Base-by-base conservation (phyloP, 345 rosid species). In the Salix koriyanagi region DNA sequence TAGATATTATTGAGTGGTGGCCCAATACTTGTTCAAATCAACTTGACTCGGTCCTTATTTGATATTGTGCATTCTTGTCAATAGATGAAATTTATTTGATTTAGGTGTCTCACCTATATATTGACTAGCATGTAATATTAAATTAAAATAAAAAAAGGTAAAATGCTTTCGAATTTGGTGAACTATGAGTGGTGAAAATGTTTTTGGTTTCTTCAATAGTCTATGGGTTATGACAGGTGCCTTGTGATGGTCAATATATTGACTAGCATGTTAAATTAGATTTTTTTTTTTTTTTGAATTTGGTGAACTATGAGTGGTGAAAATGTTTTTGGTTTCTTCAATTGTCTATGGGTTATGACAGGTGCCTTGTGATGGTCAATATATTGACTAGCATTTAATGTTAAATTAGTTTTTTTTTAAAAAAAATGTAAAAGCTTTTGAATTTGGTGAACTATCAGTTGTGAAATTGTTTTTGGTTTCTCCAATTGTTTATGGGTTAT, bases 21-120 rank as follows among this genome's bases (percentile, higher is more conserved):
- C 42, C 36, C 52, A 42, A 9, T n/a, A 41, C 60, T 56, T 66
- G 46, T 67, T 67, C n/a, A 48, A 56, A 80, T 84, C 79, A 67
- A 71, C 64, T 74, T 84, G 87, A 84, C 83, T 84, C 15, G 42
- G 83, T 84, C 79, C 73, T 21, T 50, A 69, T 70, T 18, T 70
- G 75, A 73, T 60, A 65, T 56, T 39, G 42, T 76, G 52, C 71
- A 73, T 72, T 36, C 44, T 82, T 23, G 61, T 69, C 79, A 52
- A 37, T 9, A 70, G 66, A 83, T 62, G 69, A 64, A 72, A 65
- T 74, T 68, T 73, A 65, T 58, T 28, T 76, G 67, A 65, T 81
- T 75, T 60, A 39, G 65, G 61, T 39, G 30, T 75, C 73, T 64
- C 76, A 18, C 74, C 71, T 76, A 14, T 52, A 72, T 41, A 25